phyloP scores from a whole-genome alignment of 1,284 basidiomycete genomes.

The Apiotrichum gamsii region DNA sequence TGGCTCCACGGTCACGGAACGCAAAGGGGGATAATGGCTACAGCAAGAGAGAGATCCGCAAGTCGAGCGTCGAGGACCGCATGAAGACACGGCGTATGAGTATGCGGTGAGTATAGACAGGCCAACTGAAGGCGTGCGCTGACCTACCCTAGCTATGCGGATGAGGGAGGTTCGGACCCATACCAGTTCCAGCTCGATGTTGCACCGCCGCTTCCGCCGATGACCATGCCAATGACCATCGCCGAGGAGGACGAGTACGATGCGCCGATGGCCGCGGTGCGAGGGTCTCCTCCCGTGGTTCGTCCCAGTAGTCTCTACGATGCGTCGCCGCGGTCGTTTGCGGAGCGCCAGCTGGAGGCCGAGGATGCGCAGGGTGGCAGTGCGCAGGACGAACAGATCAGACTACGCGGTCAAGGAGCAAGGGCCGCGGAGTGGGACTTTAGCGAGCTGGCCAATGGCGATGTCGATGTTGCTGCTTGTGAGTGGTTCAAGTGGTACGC shows the following conservation, averaged over 20 bases:
- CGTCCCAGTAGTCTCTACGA: not conserved
- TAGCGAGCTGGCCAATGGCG: constrained; percentile 62
- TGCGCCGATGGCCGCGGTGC: not conserved
- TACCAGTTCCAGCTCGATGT: constrained; percentile 29
- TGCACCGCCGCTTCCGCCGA: too few relatives aligned
- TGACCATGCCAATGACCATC: too few relatives aligned
- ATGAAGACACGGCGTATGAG: constrained; percentile 83
- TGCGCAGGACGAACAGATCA: constrained; percentile 29
- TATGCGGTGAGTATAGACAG: constrained; percentile 61
- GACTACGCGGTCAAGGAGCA: constrained; percentile 22
- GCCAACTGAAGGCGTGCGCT: too few relatives aligned
- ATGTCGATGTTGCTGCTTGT: constrained; percentile 77
- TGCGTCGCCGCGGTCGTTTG: constrained; percentile 3
- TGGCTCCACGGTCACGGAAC: not conserved
- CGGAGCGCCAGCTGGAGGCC: constrained; percentile 14
- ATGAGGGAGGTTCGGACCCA: constrained; percentile 39
- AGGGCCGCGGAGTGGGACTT: constrained; percentile 52
- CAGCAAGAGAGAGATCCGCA: constrained; percentile 38
- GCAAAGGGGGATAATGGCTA: not conserved
- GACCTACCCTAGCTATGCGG: constrained; percentile 27
- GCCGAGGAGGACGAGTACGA: constrained; percentile 20
- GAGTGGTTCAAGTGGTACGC: constrained; percentile 45
- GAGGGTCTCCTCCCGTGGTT: not conserved
- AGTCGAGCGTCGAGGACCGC: constrained; percentile 79
- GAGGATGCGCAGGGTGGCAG: constrained; percentile 6